phyloP scores from a whole-genome alignment of 345 rosid species.

The Gossypium stocksii region DNA sequence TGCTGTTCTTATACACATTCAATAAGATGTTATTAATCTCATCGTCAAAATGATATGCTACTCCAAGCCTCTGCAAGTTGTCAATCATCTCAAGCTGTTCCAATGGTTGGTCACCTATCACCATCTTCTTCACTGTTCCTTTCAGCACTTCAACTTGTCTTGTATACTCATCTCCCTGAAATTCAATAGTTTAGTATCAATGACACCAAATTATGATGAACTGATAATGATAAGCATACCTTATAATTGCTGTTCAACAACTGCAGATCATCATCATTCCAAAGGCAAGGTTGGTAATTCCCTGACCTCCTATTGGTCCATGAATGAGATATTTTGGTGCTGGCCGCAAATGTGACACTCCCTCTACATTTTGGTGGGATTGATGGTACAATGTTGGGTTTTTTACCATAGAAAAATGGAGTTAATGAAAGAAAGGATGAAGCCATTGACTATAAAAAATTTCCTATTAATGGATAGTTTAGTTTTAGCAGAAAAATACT shows the following conservation, averaged over 20 bases:
- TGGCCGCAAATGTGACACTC: neutral
- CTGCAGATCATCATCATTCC: neutral
- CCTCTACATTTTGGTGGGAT: neutral
- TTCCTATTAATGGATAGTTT: neutral
- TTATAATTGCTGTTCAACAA: neutral
- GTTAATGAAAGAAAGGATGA: neutral
- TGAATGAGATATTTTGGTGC: neutral
- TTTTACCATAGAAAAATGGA: neutral
- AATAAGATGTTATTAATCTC: neutral
- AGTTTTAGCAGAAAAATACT: neutral
- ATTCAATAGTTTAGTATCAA: neutral
- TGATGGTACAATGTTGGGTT: neutral
- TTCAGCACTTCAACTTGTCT: neutral
- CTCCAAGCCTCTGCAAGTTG: slow-evolving; percentile 1
- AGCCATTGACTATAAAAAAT: neutral
- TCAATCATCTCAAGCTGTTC: neutral
- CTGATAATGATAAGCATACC: neutral
- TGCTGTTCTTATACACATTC: neutral
- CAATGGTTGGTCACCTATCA: neutral
- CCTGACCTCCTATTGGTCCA: neutral
- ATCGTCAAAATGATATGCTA: neutral
- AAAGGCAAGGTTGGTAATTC: neutral
- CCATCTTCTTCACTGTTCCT: neutral
- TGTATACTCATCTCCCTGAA: neutral
- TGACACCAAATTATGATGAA: neutral